Evolutionary conservation across 345 rosid genomes (phyloP), one percentile per base, ranked within the genome.

Genomic region (Lagerstroemia speciosa): DNA sequence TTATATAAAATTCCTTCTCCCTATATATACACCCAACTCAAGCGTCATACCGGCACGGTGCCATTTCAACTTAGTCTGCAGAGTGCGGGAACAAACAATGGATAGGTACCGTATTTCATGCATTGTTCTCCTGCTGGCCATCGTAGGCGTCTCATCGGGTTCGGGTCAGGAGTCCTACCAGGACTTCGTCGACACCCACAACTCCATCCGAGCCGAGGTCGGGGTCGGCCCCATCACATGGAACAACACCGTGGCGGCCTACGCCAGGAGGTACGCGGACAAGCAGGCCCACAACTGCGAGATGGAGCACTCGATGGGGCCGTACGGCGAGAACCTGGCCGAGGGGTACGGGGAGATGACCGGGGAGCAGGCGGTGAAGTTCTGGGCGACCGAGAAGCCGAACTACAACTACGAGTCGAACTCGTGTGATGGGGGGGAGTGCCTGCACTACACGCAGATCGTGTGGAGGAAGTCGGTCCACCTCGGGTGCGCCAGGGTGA

Each of bases 391-490:
- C 36, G 96, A 87, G 80, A 80, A 82, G 79, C 69, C 66, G 6
- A 1, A 69, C 62, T 92, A 89, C 48, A 71, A 86, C 64, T 74
- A 83, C 67, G 58, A 53, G 62, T 68, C 92, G 22, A 89, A 86
- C 69, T 69, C 78, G 3, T 89, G 96, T n/a, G 69, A 73, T 3
- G 83, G 82, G 7, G 36, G 77, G 27, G 72, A 70, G 53, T 90
- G 96, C 74, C 82, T 83, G 22, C 96, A 89, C 68, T 89, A 89
- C 66, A 87, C 96, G 2, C 91, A 89, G 70, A 80, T 86, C 30
- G 93, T 90, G 45, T 87, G 93, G 93, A 76, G 82, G 27, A 65
- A 75, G 63, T 76, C 91, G 2, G 77, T 75, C 65, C 74, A 76
- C 11, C 58, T 90, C 0, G 93, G 96, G 15, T 90, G 96, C 72